phyloP scores from a whole-genome alignment of 306 rosid genomes.

The Hippophae tibetana region DNA sequence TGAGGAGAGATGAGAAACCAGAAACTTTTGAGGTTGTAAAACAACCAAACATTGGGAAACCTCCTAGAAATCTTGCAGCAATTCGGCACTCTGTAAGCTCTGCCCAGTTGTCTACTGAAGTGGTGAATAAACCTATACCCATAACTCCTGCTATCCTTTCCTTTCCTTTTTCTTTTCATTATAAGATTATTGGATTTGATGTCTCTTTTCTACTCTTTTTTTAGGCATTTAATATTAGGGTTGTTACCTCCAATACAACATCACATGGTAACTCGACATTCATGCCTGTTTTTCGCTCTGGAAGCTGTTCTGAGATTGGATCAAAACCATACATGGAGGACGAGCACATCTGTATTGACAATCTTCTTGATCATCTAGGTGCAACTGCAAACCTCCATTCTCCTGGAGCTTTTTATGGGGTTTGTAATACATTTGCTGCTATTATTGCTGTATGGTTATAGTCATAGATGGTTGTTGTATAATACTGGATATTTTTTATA shows the following conservation, averaged over 20 bases:
- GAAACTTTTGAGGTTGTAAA: constrained; percentile 16
- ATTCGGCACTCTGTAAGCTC: constrained; percentile 27
- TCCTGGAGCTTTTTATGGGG: constrained; percentile 37
- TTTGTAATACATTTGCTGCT: constrained; percentile 7
- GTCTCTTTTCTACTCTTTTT: neutral
- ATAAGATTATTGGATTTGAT: neutral
- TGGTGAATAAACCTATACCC: constrained; percentile 7
- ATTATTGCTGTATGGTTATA: neutral
- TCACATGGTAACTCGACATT: constrained; percentile 16
- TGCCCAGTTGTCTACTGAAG: constrained; percentile 22
- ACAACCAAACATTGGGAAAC: constrained; percentile 21
- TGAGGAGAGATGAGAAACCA: constrained; percentile 22
- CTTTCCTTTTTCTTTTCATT: neutral
- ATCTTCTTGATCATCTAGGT: constrained; percentile 22
- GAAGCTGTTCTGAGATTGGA: constrained; percentile 37
- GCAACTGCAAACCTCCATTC: constrained; percentile 22
- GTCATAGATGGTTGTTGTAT: neutral
- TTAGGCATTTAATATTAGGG: constrained; percentile 21
- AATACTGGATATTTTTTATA: neutral
- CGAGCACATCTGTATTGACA: constrained; percentile 29
- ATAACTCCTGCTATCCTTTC: neutral
- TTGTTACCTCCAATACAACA: constrained; percentile 20
- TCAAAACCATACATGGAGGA: constrained; percentile 32
- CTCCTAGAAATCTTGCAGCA: constrained; percentile 26
- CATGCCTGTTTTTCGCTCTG: constrained; percentile 29